Conservation (phyloP, 2,329 filamentous ascomycete genomes). For the Endoconidiophora polonica region DNA sequence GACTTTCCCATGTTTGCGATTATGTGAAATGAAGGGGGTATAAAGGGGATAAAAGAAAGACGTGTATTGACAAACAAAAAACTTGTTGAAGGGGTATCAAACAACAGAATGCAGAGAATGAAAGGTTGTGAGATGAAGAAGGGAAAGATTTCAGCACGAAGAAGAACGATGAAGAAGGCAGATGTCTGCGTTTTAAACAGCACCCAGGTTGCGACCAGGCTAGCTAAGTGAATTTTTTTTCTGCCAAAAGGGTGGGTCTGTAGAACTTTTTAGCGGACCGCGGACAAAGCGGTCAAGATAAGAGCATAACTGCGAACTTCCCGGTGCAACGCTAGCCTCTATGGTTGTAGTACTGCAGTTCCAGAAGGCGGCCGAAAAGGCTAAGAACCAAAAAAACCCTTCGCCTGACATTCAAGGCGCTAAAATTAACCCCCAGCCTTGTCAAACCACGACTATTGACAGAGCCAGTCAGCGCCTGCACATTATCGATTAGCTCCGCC, state of each 20-base stretch:
- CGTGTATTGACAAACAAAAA: slow-evolving; percentile 14
- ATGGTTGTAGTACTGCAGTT: too few relatives aligned
- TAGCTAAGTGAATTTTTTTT: slow-evolving; percentile 17
- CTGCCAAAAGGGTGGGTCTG: slow-evolving; percentile 21
- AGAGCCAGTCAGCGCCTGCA: neutral
- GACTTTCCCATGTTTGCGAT: slow-evolving; percentile 44
- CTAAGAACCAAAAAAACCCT: too few relatives aligned
- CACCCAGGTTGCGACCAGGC: slow-evolving; percentile 4
- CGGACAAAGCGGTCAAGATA: slow-evolving; percentile 21
- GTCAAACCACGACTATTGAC: neutral
- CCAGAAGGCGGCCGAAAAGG: too few relatives aligned
- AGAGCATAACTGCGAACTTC: neutral
- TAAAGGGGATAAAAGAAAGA: slow-evolving; percentile 7
- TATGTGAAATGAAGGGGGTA: slow-evolving; percentile 14
- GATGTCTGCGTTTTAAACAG: slow-evolving; percentile 9
- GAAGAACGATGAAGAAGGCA: slow-evolving; percentile 9
- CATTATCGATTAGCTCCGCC: neutral
- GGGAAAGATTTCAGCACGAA: slow-evolving; percentile 6
- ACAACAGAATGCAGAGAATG: slow-evolving; percentile 12
- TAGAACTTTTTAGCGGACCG: slow-evolving; percentile 13
- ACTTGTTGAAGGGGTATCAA: slow-evolving; percentile 13
- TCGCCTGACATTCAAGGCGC: too few relatives aligned
- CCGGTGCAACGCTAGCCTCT: too few relatives aligned
- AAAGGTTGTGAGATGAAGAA: slow-evolving; percentile 8
- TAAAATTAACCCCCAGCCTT: neutral